These are phyloP conservation scores for Liriodendron chinense DNA, from an alignment of 164 flowering plant species.

Conservation along the genomic window DNA sequence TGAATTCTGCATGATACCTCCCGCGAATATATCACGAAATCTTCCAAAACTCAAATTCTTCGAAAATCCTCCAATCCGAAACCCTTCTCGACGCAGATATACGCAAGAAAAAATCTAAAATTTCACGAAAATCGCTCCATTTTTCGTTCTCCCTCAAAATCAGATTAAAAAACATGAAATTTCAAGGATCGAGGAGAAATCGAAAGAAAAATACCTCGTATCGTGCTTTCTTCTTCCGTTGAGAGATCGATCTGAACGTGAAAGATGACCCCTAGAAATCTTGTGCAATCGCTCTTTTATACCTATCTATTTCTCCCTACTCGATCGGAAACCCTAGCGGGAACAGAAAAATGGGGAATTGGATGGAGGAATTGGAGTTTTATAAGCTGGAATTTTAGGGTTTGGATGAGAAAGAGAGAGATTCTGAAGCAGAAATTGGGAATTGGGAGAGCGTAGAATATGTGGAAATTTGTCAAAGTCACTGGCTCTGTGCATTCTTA, in stretches of 20 bases:
- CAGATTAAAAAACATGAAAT: background rate
- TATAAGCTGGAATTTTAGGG: background rate
- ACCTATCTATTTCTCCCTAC: background rate
- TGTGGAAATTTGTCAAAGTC: background rate
- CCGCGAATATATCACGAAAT: background rate
- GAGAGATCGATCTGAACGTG: background rate
- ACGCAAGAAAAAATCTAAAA: too few relatives aligned
- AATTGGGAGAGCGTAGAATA: background rate
- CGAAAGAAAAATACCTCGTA: background rate
- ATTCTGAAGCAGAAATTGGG: background rate
- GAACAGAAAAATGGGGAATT: background rate
- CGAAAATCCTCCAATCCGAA: background rate
- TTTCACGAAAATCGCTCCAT: background rate
- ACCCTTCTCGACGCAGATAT: too few relatives aligned
- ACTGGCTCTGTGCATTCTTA: background rate
- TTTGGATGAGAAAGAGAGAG: background rate
- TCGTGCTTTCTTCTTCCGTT: background rate
- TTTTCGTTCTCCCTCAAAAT: background rate
- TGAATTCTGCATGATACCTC: background rate
- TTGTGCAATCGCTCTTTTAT: background rate
- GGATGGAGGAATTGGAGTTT: background rate
- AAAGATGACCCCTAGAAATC: background rate
- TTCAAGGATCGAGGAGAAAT: background rate
- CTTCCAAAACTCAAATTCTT: background rate
- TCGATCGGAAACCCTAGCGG: background rate